These are phyloP conservation scores for Teratosphaeria nubilosa DNA, from an alignment of 2,329 filamentous ascomycete species.

Conservation along the genomic window DNA sequence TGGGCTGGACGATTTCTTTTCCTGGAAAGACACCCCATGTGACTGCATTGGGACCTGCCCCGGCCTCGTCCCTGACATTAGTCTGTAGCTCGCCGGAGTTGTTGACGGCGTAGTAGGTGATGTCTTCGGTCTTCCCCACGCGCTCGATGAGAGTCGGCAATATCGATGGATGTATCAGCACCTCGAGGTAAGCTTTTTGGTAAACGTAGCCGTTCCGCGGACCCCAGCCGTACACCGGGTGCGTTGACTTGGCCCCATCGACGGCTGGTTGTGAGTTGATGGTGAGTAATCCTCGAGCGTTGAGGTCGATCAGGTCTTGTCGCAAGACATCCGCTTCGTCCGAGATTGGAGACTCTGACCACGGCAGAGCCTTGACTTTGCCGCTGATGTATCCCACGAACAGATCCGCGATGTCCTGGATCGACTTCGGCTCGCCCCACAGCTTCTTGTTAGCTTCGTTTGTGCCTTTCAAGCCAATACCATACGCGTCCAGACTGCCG, in stretches of 20 bases:
- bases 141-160: constrained; percentile 67
- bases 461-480: constrained; percentile 83
- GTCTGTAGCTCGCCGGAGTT: constrained; percentile 72
- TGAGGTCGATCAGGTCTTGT: constrained; percentile 67
- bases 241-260: constrained; percentile 76
- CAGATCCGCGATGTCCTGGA: constrained; percentile 70
- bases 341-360: constrained; percentile 85
- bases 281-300: constrained; percentile 77
- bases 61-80: constrained; percentile 68
- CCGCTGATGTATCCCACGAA: constrained; percentile 80
- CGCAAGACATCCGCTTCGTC: constrained; percentile 72
- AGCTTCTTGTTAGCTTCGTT: constrained; percentile 93
- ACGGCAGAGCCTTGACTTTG: constrained; percentile 72
- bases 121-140: constrained; percentile 65
- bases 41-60: constrained; percentile 72
- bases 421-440: constrained; percentile 75
- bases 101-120: constrained; percentile 92
- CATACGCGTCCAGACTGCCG: constrained; percentile 88
- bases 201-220: constrained; percentile 94
- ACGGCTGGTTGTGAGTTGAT: constrained; percentile 97
- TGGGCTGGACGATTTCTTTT: constrained; percentile 98
- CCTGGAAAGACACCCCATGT: constrained; percentile 99
- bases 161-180: constrained; percentile 72
- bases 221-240: constrained; percentile 87
- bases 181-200: constrained; percentile 93